These are phyloP conservation scores for Cicer chorassanicum DNA, from an alignment of 306 rosid genomes.

Conservation along the genomic window DNA sequence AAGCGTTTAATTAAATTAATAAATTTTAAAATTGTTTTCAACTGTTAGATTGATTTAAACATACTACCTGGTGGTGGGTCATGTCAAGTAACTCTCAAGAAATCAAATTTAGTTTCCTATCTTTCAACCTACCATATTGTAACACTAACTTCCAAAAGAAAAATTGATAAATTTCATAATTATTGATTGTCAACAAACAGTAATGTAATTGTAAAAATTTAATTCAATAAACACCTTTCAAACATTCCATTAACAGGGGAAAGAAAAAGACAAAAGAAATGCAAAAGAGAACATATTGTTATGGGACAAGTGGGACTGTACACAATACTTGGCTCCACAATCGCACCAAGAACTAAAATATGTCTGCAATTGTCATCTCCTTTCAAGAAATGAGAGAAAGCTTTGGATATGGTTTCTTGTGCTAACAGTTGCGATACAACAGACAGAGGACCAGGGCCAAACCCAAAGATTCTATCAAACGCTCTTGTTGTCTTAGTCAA, in stretches of 20 bases:
- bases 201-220: slow-evolving; percentile 7
- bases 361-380: slow-evolving; percentile 94
- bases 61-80: slow-evolving; percentile 1
- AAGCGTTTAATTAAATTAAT: slow-evolving; percentile 3
- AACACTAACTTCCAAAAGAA: slow-evolving; percentile 17
- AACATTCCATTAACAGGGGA: background rate
- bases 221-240: background rate
- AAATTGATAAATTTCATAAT: slow-evolving; percentile 10
- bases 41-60: background rate
- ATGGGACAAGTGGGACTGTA: slow-evolving; percentile 96
- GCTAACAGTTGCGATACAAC: slow-evolving; percentile 85
- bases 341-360: slow-evolving; percentile 95
- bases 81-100: slow-evolving; percentile 22
- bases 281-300: slow-evolving; percentile 80
- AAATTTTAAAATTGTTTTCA: slow-evolving; percentile 13
- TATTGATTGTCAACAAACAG: slow-evolving; percentile 1
- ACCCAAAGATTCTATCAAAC: slow-evolving; percentile 92
- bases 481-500: slow-evolving; percentile 88
- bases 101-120: slow-evolving; percentile 22
- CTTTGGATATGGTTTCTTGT: slow-evolving; percentile 78
- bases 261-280: slow-evolving; percentile 42
- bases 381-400: slow-evolving; percentile 90
- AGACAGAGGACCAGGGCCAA: slow-evolving; percentile 88
- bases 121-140: slow-evolving; percentile 2
- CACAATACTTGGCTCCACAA: slow-evolving; percentile 88